A percentile compares a stretch with the other conserved stretches of the same genome.
Evolutionary conservation across 2,329 filamentous ascomycete genomes (phyloP).

Genomic region (Polytolypa hystricis): DNA sequence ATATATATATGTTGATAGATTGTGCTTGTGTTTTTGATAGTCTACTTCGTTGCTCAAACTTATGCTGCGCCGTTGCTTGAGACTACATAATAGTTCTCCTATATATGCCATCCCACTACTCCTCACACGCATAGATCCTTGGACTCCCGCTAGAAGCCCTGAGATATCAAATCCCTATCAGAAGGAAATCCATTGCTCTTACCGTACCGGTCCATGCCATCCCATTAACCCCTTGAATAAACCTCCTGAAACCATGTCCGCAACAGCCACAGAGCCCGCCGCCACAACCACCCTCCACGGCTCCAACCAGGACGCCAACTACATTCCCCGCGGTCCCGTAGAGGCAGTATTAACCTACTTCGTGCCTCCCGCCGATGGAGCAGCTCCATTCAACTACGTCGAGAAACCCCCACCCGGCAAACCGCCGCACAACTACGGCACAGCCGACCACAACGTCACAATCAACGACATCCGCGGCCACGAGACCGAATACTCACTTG

Average conservation of each 20-base stretch:
- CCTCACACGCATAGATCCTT: too few relatives aligned
- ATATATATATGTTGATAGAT: too few relatives aligned
- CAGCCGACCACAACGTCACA: constrained; percentile 39
- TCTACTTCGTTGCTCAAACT: too few relatives aligned
- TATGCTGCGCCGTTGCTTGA: too few relatives aligned
- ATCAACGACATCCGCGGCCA: constrained; percentile 64
- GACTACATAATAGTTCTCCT: too few relatives aligned
- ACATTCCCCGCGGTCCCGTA: constrained; percentile 49
- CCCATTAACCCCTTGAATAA: too few relatives aligned
- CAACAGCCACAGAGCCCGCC: constrained; percentile 3
- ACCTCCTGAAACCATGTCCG: constrained; percentile 17
- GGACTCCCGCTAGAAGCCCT: too few relatives aligned
- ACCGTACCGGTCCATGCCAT: too few relatives aligned
- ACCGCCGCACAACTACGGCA: constrained; percentile 55
- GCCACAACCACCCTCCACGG: constrained; percentile 14
- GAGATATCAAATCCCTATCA: too few relatives aligned
- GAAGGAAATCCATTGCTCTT: too few relatives aligned
- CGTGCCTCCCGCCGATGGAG: constrained; percentile 47
- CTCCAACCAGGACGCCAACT: constrained; percentile 19
- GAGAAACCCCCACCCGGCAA: constrained; percentile 50
- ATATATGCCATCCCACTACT: too few relatives aligned
- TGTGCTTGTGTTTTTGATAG: too few relatives aligned
- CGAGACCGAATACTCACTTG: constrained; percentile 55
- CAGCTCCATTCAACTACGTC: constrained; percentile 54
- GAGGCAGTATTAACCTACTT: constrained; percentile 57